A percentile compares a stretch with the other conserved stretches of the same genome.
Evolutionary conservation across 371 early-diverging fungal species (phyloP).

Genomic region (Apophysomyces ossiformis): DNA sequence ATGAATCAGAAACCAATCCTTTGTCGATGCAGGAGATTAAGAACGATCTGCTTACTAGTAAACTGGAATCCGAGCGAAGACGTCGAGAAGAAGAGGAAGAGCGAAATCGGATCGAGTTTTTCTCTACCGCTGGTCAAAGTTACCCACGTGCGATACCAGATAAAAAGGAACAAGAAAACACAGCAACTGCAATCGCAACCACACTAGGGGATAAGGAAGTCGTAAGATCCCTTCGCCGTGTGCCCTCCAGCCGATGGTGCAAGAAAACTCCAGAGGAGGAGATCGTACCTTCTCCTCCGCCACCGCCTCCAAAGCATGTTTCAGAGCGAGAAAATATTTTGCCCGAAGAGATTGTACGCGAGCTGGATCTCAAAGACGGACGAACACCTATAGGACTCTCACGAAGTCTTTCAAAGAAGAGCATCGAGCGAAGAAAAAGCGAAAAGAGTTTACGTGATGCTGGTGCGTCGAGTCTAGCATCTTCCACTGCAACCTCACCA

Average conservation of each 20-base stretch:
- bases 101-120: slow-evolving; percentile 31
- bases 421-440: slow-evolving; percentile 35
- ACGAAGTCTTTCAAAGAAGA: slow-evolving; percentile 28
- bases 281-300: not conserved
- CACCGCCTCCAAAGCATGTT: not conserved
- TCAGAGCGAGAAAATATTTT: slow-evolving; percentile 2
- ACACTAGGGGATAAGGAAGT: not conserved
- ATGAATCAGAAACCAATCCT: slow-evolving; percentile 12
- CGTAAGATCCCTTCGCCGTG: slow-evolving; percentile 16
- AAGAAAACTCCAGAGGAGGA: slow-evolving; percentile 27
- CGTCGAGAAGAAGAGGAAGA: slow-evolving; percentile 43
- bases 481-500: slow-evolving; percentile 21
- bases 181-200: not conserved
- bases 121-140: slow-evolving; percentile 11
- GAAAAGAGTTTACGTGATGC: slow-evolving; percentile 28
- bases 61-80: slow-evolving; percentile 31
- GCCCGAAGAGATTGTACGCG: slow-evolving; percentile 30
- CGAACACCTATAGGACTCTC: slow-evolving; percentile 21
- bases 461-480: slow-evolving; percentile 4
- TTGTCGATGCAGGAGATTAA: slow-evolving; percentile 10
- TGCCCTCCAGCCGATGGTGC: slow-evolving; percentile 49
- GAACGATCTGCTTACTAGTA: slow-evolving; percentile 19
- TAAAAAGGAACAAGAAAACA: not conserved
- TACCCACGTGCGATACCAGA: not conserved
- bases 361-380: slow-evolving; percentile 23